Percentiles rank a stretch among this genome's conserved stretches.
phyloP scores from a whole-genome alignment of 495 filamentous ascomycete species.

The Geoglossum glabrum region DNA sequence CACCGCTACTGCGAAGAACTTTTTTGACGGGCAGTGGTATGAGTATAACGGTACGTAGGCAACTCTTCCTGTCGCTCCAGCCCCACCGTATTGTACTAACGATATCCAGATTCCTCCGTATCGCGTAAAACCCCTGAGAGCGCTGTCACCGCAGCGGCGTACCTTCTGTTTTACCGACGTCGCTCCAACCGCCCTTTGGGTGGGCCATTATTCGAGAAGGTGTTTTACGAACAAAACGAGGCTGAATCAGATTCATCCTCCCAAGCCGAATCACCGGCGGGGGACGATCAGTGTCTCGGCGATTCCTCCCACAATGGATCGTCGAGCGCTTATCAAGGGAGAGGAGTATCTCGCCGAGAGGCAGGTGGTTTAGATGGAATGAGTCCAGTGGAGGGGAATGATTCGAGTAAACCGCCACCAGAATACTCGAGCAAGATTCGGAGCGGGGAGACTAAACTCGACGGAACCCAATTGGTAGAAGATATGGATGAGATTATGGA shows the following conservation, averaged over 20 bases:
- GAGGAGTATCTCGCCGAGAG: slow-evolving; percentile 49
- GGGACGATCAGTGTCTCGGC: slow-evolving; percentile 72
- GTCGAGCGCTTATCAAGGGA: slow-evolving; percentile 65
- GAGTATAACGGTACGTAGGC: slow-evolving; percentile 73
- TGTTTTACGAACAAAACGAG: slow-evolving; percentile 35
- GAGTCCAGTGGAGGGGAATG: not conserved
- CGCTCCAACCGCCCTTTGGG: slow-evolving; percentile 57
- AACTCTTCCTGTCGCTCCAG: not conserved
- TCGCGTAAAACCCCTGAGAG: slow-evolving; percentile 29
- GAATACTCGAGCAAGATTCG: not conserved
- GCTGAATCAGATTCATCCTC: slow-evolving; percentile 23
- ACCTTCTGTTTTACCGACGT: slow-evolving; percentile 90
- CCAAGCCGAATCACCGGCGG: slow-evolving; percentile 33
- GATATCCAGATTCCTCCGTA: slow-evolving; percentile 41
- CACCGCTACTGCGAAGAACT: slow-evolving; percentile 83
- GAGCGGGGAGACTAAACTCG: not conserved
- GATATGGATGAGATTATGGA: not conserved
- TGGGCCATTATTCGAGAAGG: slow-evolving; percentile 46
- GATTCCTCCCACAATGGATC: slow-evolving; percentile 69
- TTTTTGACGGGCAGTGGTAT: slow-evolving; percentile 71
- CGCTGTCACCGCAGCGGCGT: slow-evolving; percentile 52
- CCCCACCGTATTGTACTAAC: slow-evolving; percentile 1
- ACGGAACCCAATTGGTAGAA: not conserved
- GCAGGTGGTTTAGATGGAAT: slow-evolving; percentile 26
- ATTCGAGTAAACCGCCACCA: slow-evolving; percentile 3